Conservation (phyloP, 2,329 filamentous ascomycete genomes). For the Dothiorella sarmentorum region DNA sequence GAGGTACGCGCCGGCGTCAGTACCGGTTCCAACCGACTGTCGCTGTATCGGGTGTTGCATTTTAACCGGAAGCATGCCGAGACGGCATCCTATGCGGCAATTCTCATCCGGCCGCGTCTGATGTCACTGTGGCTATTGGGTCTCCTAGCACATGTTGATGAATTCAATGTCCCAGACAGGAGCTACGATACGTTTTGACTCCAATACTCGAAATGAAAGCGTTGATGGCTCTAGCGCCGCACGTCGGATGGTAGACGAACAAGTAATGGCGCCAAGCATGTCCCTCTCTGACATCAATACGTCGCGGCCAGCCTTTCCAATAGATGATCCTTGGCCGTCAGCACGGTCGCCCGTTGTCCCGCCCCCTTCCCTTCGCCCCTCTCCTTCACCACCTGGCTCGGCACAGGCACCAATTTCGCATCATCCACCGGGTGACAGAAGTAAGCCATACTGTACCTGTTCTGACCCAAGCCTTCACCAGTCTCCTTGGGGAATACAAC, state of each 20-base stretch:
- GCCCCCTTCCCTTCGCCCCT: conserved; percentile 30
- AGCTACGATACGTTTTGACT: too few species aligned
- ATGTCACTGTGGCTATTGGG: too few species aligned
- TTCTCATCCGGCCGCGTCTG: conserved; percentile 2
- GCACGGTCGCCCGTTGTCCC: conserved; percentile 40
- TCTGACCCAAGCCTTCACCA: conserved; percentile 28
- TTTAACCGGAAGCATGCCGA: conserved; percentile 7
- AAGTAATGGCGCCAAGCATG: background rate
- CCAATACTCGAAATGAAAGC: too few species aligned
- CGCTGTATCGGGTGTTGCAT: background rate
- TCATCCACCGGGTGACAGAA: conserved; percentile 61
- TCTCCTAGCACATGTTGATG: too few species aligned
- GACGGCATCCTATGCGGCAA: background rate
- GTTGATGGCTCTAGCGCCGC: too few species aligned
- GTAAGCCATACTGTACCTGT: conserved; percentile 59
- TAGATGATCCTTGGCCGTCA: conserved; percentile 60
- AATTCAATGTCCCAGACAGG: too few species aligned
- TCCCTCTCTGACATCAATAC: conserved; percentile 43
- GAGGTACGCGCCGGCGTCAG: background rate
- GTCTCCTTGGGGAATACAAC: conserved; percentile 66
- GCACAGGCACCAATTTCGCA: conserved; percentile 53
- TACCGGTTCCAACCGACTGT: background rate
- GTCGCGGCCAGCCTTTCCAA: conserved; percentile 56
- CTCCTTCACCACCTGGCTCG: conserved; percentile 48
- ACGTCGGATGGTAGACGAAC: too few species aligned